A percentile compares a stretch with the other conserved stretches of the same genome.
Evolutionary conservation across 192 early-diverging fungal genomes (phyloP).

Genomic region (Mortierella hygrophila): DNA sequence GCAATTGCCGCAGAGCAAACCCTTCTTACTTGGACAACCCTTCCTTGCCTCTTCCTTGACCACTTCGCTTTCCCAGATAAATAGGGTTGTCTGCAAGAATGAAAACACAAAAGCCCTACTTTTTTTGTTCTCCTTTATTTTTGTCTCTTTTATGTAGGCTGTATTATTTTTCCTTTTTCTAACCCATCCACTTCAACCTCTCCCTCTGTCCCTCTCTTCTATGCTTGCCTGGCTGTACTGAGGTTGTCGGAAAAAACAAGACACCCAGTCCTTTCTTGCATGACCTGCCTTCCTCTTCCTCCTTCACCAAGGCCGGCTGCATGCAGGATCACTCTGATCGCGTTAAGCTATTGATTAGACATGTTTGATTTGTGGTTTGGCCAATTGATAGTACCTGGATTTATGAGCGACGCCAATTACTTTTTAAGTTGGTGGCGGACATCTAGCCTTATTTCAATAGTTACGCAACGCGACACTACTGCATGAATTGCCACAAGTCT

Average conservation of each 20-base stretch:
- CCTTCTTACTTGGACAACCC: neutral
- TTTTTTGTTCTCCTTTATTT: neutral
- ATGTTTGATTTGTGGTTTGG: neutral
- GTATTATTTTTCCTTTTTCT: neutral
- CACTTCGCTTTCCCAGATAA: neutral
- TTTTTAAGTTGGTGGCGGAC: neutral
- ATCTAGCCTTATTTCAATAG: neutral
- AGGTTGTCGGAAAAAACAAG: no score
- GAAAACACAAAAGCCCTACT: slow-evolving; percentile 6
- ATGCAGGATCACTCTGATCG: neutral
- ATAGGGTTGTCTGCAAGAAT: neutral
- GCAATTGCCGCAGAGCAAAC: neutral
- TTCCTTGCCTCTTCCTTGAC: neutral
- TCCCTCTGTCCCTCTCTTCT: neutral
- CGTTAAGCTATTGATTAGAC: neutral
- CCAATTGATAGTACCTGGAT: neutral
- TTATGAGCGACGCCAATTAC: neutral
- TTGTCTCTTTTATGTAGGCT: neutral
- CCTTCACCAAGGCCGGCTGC: neutral
- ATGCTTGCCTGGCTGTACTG: neutral
- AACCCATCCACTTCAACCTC: neutral
- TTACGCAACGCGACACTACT: no score
- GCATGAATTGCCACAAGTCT: no score
- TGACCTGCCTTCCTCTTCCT: neutral
- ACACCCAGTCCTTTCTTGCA: neutral